Base-by-base conservation (phyloP, 2,329 filamentous ascomycete genomes). In the Lasiodiplodia gonubiensis region DNA sequence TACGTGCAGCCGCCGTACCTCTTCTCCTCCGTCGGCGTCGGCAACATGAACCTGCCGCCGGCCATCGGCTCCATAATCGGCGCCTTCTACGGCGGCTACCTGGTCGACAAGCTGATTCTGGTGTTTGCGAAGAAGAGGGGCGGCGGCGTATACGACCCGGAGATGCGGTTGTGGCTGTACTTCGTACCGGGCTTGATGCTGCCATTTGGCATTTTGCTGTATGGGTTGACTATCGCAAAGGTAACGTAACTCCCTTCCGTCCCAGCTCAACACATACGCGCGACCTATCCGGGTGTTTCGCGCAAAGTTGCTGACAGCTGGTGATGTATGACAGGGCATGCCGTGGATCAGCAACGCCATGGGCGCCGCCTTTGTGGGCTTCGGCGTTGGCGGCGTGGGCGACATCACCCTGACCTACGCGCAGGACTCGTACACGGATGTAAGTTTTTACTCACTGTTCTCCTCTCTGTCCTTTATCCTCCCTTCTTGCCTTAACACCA, bases 161-260 rank as follows among this genome's bases (percentile, higher is more conserved):
- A 84, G 67, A 80, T 80, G 74, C 75, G 81, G 5, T 75, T 84
- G 6, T 81, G 78, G 77, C 67, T 80, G 35, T 74, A 77, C 65
- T 70, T 80, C 57, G 71, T 73, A 48, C 71, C 79, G 52, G 68
- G 77, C 54, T 60, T 74, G 64, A 65, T 78, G 70, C 54, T 79
- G 69, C 74, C 77, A 63, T 68, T 70, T 64, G 73, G 78, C 52
- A 61, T 81, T 64, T 74, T 83, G 68, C 71, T 80, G 74, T 83
- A 80, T 68, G 81, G 80, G 21, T 72, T 77, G 53, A 71, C 70
- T 4, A 67, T 78, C 23, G 70, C 68, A 16, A 61, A 61, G 57
- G 57, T 61, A 33, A 4, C 30, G 25, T 14, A 18, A 16, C 71
- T 69, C 14, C 74, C 71, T 33, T 54, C 27, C 67, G 3, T 33